Conservation (phyloP, 163 green algal genomes). For the Scenedesmus sp. region DNA sequence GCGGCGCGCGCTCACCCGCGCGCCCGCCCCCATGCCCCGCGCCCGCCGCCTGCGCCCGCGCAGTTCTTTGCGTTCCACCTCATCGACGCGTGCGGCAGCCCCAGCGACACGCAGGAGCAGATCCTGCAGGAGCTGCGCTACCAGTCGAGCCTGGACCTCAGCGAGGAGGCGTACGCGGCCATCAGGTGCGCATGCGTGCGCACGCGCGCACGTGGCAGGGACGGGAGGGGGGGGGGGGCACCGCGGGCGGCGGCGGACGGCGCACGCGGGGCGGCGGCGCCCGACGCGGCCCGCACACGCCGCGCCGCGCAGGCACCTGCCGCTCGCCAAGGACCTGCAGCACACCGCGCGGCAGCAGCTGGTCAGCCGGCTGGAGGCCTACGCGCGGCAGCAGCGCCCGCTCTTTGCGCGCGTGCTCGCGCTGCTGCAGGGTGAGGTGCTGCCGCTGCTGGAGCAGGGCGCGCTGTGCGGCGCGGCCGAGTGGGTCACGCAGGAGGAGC, state of each 20-base stretch:
- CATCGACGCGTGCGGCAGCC: slow-evolving; percentile 89
- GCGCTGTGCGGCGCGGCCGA: slow-evolving; percentile 83
- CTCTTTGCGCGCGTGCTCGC: slow-evolving; percentile 59
- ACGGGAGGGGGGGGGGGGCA: too few relatives aligned
- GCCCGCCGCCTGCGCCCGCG: too few relatives aligned
- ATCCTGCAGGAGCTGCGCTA: slow-evolving; percentile 72
- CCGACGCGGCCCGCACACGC: too few relatives aligned
- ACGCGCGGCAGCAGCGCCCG: slow-evolving; percentile 50
- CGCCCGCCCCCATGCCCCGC: too few relatives aligned
- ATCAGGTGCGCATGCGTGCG: slow-evolving; percentile 54
- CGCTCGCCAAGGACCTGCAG: slow-evolving; percentile 85
- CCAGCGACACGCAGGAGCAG: slow-evolving; percentile 82
- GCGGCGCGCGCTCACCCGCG: too few relatives aligned
- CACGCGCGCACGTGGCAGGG: too few relatives aligned
- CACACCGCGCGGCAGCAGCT: slow-evolving; percentile 84
- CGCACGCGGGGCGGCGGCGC: too few relatives aligned
- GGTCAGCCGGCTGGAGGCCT: slow-evolving; percentile 81
- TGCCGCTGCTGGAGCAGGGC: slow-evolving; percentile 80
- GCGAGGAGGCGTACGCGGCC: slow-evolving; percentile 77
- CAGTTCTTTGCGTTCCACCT: slow-evolving; percentile 93
- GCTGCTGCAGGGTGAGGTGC: slow-evolving; percentile 75
- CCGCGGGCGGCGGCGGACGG: too few relatives aligned
- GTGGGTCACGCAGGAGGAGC: slow-evolving; percentile 68
- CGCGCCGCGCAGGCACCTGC: slow-evolving; percentile 69
- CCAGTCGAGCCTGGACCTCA: slow-evolving; percentile 87